Evolutionary conservation across 306 rosid species (phyloP).

Genomic region (Medicago arabica): DNA sequence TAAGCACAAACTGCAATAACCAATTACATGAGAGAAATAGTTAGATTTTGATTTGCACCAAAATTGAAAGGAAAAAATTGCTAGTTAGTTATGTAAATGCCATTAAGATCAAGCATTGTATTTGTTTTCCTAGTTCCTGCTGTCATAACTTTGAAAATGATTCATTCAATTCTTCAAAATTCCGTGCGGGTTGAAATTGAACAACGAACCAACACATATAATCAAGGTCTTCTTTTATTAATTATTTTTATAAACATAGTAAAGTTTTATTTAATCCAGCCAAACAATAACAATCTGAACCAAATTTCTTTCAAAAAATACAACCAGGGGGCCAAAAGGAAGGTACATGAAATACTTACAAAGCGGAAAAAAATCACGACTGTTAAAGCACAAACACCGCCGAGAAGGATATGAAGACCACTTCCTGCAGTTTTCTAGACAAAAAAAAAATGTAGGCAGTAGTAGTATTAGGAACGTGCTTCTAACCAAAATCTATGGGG

Average conservation of each 20-base stretch:
- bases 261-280: constrained; percentile 22
- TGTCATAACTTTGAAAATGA: constrained; percentile 31
- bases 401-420: constrained; percentile 96
- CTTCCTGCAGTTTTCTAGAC: constrained; percentile 91
- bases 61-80: not conserved
- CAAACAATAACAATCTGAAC: constrained; percentile 28
- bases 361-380: constrained; percentile 95
- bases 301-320: constrained; percentile 29
- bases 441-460: constrained; percentile 26
- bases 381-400: constrained; percentile 94
- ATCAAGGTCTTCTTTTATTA: constrained; percentile 34
- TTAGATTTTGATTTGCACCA: constrained; percentile 31
- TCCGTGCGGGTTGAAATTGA: constrained; percentile 9
- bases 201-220: constrained; percentile 18
- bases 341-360: constrained; percentile 61
- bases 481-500: constrained; percentile 30
- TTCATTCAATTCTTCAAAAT: not conserved
- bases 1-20: constrained; percentile 87
- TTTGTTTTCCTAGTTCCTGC: constrained; percentile 15
- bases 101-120: constrained; percentile 32
- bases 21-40: constrained; percentile 36
- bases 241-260: constrained; percentile 21
- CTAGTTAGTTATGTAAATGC: constrained; percentile 5
- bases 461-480: constrained; percentile 27
- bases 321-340: constrained; percentile 29